Evolutionary conservation across 768 basidiomycete genomes (phyloP).

Genomic region (Auriscalpium microsporum): DNA sequence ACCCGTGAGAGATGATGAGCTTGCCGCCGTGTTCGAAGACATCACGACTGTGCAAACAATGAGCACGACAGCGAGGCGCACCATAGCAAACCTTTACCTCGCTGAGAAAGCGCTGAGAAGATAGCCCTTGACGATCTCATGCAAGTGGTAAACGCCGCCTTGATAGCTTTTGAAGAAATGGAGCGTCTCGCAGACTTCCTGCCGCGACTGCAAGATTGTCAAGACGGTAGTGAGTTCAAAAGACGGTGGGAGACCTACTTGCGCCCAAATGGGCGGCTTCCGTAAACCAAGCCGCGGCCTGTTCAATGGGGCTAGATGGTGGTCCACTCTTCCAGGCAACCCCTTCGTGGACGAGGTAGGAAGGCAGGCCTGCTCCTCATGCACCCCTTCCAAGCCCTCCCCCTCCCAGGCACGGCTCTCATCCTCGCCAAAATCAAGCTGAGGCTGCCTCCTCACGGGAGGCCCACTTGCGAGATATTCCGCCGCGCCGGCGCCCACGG

Average conservation of each 20-base stretch:
- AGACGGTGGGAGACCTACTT: constrained; percentile 22
- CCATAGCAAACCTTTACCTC: constrained; percentile 32
- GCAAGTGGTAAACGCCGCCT: constrained; percentile 63
- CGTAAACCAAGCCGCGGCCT: constrained; percentile 16
- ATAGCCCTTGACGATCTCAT: constrained; percentile 63
- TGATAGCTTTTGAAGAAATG: constrained; percentile 74
- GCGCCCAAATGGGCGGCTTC: constrained; percentile 36
- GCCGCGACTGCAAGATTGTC: constrained; percentile 49
- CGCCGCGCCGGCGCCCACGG: too few species aligned
- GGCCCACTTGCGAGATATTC: too few species aligned
- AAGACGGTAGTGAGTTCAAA: background rate
- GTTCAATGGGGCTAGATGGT: constrained; percentile 8
- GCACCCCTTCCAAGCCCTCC: background rate
- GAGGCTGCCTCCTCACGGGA: too few species aligned
- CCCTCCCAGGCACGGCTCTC: background rate
- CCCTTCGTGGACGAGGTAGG: background rate
- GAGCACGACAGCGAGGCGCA: constrained; percentile 6
- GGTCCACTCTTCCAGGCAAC: background rate
- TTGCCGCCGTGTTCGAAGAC: constrained; percentile 53
- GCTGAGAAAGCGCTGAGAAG: constrained; percentile 65
- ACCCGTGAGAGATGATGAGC: constrained; percentile 83
- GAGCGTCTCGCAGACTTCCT: constrained; percentile 77
- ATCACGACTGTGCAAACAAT: constrained; percentile 46
- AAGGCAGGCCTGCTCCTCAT: background rate
- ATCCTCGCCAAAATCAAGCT: too few species aligned